Conservation (phyloP, 495 filamentous ascomycete species). For the Schizothecium vesticola region DNA sequence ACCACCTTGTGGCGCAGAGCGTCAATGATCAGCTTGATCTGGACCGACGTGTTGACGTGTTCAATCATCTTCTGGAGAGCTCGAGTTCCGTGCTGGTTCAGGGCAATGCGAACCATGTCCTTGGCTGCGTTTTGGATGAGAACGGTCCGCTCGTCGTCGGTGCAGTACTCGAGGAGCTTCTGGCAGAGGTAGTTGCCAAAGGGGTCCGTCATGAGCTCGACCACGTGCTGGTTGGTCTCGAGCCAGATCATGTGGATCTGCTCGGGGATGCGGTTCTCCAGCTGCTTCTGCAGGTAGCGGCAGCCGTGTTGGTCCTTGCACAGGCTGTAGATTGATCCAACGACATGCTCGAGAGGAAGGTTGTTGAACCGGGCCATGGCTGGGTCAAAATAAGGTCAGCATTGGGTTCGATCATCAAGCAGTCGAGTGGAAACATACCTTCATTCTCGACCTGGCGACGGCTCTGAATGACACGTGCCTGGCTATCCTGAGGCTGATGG, state of each 20-base stretch:
- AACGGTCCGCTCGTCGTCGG: conserved; percentile 86
- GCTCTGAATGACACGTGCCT: conserved; percentile 64
- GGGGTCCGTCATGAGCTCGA: conserved; percentile 97
- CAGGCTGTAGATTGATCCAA: conserved; percentile 73
- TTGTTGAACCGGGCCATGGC: conserved; percentile 69
- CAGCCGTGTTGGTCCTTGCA: conserved; percentile 99
- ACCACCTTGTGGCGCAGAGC: conserved; percentile 77
- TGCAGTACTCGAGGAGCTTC: conserved; percentile 89
- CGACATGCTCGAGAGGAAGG: conserved; percentile 68
- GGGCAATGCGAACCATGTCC: conserved; percentile 81
- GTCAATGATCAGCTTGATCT: conserved; percentile 74
- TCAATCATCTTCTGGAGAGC: conserved; percentile 99
- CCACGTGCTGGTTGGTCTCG: conserved; percentile 84
- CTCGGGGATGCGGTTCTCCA: conserved; percentile 82
- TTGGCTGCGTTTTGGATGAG: conserved; percentile 83
- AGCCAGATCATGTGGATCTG: conserved; percentile 87
- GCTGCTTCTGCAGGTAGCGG: conserved; percentile 88
- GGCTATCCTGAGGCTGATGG: conserved; percentile 53
- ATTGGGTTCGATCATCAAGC: background rate
- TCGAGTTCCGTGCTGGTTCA: conserved; percentile 94
- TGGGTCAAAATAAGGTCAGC: conserved; percentile 21
- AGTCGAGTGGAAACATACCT: conserved; percentile 30
- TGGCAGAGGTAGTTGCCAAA: conserved; percentile 99
- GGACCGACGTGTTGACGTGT: conserved; percentile 72
- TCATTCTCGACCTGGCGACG: conserved; percentile 62